A percentile compares a stretch with the other conserved stretches of the same genome.
These are phyloP conservation scores for Gentiana macrophylla DNA, from an alignment of 257 asterid species.

Conservation along the genomic window DNA sequence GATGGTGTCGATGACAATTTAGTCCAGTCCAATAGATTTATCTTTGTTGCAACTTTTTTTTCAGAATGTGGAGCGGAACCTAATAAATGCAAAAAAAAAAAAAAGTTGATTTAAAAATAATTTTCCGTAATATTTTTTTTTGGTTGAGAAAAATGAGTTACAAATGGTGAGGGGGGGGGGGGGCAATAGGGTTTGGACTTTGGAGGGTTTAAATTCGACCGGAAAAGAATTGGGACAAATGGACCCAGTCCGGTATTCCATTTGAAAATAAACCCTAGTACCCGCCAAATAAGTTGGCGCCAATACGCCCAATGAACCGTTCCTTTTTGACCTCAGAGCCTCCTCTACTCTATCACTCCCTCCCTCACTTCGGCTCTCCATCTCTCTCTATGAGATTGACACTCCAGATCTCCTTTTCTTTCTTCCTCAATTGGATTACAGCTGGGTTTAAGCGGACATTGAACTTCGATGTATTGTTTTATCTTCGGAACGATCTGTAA, in stretches of 20 bases:
- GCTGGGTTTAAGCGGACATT: not conserved
- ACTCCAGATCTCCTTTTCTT: conserved; percentile 1
- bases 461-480: no score
- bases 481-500: no score
- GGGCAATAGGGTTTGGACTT: not conserved
- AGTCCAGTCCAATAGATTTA: no score
- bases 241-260: no score
- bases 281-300: conserved; percentile 57
- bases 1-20: no score
- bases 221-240: not conserved
- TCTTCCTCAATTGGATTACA: not conserved
- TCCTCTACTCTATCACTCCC: no score
- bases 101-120: not conserved
- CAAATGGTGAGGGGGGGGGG: not conserved
- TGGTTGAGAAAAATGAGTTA: not conserved
- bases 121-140: not conserved
- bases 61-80: no score
- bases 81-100: not conserved
- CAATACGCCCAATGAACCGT: not conserved
- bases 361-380: not conserved
- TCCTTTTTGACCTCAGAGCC: no score
- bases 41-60: no score
- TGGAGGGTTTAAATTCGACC: not conserved
- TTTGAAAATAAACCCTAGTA: conserved; percentile 17
- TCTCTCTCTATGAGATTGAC: not conserved